These are phyloP conservation scores for Cyanidiococcus yangmingshanensis DNA, from an alignment of 23 red algal species.

Conservation along the genomic window DNA sequence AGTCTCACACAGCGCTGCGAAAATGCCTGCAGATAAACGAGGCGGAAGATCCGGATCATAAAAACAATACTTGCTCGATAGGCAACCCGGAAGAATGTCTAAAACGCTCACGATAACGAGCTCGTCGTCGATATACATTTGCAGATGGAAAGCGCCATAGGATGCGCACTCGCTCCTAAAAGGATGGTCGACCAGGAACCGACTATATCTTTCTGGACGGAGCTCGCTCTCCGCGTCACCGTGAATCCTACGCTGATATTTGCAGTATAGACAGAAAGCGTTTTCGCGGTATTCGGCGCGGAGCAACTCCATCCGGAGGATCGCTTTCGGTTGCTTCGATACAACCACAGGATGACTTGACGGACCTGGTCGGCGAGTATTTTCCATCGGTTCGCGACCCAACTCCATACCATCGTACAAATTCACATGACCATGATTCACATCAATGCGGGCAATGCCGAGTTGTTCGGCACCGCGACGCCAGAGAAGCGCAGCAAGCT, in stretches of 20 bases:
- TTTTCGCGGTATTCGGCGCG: not conserved
- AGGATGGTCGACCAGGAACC: conserved; percentile 73
- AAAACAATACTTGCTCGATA: conserved; percentile 79
- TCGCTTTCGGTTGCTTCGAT: not conserved
- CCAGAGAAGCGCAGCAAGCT: not conserved
- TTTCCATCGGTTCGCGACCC: not conserved
- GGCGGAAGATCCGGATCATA: conserved; percentile 63
- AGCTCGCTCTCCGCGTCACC: conserved; percentile 13
- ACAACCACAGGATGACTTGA: not conserved
- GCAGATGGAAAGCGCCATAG: conserved; percentile 63
- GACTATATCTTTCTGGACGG: conserved; percentile 27
- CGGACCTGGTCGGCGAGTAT: not conserved
- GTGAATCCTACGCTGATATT: conserved; percentile 28
- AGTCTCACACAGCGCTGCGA: conserved; percentile 71
- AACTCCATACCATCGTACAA: not conserved
- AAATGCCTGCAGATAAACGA: conserved; percentile 53
- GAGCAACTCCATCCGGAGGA: conserved; percentile 12
- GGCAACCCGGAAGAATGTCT: conserved; percentile 64
- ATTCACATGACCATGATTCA: not conserved
- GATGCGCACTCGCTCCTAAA: not conserved
- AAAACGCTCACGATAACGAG: conserved; percentile 77
- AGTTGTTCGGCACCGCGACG: not conserved
- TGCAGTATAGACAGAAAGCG: conserved; percentile 16
- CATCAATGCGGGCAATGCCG: not conserved
- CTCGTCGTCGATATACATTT: conserved; percentile 38